Conservation (phyloP, 129 eudicot species). For the Lonicera japonica region DNA sequence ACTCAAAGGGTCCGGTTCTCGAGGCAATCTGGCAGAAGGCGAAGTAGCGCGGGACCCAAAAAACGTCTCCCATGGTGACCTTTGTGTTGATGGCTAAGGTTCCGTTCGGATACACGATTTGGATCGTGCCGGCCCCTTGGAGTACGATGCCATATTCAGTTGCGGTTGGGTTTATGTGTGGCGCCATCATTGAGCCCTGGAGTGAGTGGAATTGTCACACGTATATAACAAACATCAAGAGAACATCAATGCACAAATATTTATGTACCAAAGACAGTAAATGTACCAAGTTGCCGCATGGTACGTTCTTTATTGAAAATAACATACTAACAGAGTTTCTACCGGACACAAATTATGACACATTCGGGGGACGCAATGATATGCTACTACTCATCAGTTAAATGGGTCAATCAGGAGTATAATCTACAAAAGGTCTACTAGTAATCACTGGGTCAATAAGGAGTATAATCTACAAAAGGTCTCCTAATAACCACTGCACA, state of each 20-base stretch:
- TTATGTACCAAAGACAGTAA: no score
- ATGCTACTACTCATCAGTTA: no score
- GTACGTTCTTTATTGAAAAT: no score
- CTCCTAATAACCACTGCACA: no score
- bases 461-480: no score
- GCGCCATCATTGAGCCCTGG: constrained; percentile 98
- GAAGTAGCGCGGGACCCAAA: constrained; percentile 79
- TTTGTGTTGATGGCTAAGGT: constrained; percentile 64
- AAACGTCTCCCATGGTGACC: constrained; percentile 74
- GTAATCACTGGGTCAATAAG: no score
- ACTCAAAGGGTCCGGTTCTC: constrained; percentile 59
- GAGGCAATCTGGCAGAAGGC: constrained; percentile 95
- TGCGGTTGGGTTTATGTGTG: constrained; percentile 79
- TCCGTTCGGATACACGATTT: constrained; percentile 78
- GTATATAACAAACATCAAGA: not conserved
- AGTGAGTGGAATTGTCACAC: not conserved
- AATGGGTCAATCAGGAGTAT: no score
- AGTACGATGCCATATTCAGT: constrained; percentile 71
- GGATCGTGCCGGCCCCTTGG: constrained; percentile 57
- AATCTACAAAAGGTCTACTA: no score
- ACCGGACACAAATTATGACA: no score
- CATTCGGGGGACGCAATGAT: no score
- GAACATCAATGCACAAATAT: not conserved
- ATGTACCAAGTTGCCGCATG: no score
- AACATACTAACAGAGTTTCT: no score